Evolutionary conservation across 805 yeast species (phyloP), one percentile per base, ranked within the genome.

Genomic region (Sugiyamaella qingdaonensis): DNA sequence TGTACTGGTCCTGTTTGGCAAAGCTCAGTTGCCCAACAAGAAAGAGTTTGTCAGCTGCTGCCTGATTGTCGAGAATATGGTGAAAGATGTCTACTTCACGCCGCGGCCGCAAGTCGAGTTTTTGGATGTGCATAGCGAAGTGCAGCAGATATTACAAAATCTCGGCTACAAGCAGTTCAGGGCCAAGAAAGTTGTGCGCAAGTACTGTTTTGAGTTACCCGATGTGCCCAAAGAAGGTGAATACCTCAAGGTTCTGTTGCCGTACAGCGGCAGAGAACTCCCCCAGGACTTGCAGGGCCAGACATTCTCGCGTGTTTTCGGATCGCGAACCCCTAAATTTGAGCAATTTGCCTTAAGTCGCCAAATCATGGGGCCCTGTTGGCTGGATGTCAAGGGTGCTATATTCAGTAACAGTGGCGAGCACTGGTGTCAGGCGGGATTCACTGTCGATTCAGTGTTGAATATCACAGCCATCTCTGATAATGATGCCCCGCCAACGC

Each of bases 301-400:
- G 45, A 86, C 95, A 0, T 90, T 87, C 64, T 71, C 76, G 9
- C 85, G 80, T 53, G 88, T 89, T 1, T 89, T 90, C 71, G 98
- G 98, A 48, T 76, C 88, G 2, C 80, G 76, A 54, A 68, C 94
- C 2, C 77, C 78, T 52, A 73, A 88, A 21, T 90, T 94, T 67
- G 99, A 94, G 72, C 77, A 88, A 10, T 89, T 94, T 68, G 94
- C 89, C 10, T 62, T 91, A 24, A 88, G 85, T 67, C 77, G 87
- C 61, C 84, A 85, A 60, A 77, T 94, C 44, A 91, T 89, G 97
- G 99, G 99, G 9, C 99, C 99, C 2, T 90, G 98, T 67, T 94
- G 99, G 99, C 73, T 94, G 49, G 86, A 86, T 47, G 75, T 94
- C 49, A 73, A 77, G 42, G 77, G 79, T 48, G 85, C 84, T 47